A percentile compares a stretch with the other conserved stretches of the same genome.
Conservation (phyloP, 2,329 filamentous ascomycete species). For the Plectosphaerella sp. region DNA sequence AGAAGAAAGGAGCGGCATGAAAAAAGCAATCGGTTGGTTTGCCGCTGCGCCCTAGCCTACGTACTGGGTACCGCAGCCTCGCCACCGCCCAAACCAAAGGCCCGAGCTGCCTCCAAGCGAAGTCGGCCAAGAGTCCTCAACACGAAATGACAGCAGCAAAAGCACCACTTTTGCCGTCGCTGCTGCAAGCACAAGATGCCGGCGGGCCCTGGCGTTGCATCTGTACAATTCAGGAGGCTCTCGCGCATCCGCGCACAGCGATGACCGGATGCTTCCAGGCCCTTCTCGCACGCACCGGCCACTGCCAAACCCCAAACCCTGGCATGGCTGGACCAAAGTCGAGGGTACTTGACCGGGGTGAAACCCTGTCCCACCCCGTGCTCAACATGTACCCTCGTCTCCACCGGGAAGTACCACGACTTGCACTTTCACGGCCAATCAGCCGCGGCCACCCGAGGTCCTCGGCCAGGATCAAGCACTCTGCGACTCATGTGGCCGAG, state of each 20-base stretch:
- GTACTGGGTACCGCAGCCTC: slow-evolving; percentile 11
- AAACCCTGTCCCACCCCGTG: not conserved
- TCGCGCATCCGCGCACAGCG: not conserved
- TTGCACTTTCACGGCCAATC: not conserved
- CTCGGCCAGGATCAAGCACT: not conserved
- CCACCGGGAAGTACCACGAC: not conserved
- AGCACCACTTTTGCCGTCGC: not conserved
- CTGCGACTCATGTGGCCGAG: not conserved
- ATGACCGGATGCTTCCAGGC: not conserved
- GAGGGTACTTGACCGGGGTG: not conserved
- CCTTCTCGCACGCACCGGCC: not conserved
- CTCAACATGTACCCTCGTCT: not conserved
- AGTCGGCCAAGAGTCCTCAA: not conserved
- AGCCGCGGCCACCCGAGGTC: not conserved
- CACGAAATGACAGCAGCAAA: too few species aligned
- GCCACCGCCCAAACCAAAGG: slow-evolving; percentile 7
- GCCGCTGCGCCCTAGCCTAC: not conserved
- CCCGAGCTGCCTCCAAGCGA: too few species aligned
- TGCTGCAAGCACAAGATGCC: not conserved
- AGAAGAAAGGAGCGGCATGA: not conserved
- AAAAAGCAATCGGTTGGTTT: not conserved
- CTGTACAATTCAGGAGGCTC: not conserved
- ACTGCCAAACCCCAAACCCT: not conserved
- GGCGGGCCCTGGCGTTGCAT: not conserved
- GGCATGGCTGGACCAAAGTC: not conserved